Conservation (phyloP, 768 basidiomycete species). For the Exsudoporus frostii region DNA sequence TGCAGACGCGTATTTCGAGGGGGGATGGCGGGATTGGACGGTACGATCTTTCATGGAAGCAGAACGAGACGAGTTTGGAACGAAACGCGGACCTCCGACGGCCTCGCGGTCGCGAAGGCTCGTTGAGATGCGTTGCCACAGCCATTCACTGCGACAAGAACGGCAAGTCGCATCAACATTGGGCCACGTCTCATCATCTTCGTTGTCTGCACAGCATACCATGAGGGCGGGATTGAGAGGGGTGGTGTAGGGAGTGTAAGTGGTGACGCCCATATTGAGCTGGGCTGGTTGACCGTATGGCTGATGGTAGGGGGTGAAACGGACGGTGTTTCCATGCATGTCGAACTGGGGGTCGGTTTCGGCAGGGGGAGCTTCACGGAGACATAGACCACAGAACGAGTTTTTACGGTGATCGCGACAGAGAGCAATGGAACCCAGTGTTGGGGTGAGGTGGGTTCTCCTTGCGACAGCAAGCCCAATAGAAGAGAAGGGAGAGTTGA, state of each 20-base stretch:
- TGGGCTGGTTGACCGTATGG: slow-evolving; percentile 23
- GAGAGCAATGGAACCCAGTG: slow-evolving; percentile 45
- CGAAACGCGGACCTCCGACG: slow-evolving; percentile 45
- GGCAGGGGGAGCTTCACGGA: slow-evolving; percentile 54
- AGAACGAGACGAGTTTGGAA: slow-evolving; percentile 14
- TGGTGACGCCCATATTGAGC: slow-evolving; percentile 20
- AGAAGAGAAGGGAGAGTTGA: slow-evolving; percentile 54
- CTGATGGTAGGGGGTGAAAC: slow-evolving; percentile 33
- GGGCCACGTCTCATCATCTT: slow-evolving; percentile 68
- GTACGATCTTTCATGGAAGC: slow-evolving; percentile 15
- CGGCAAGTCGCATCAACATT: slow-evolving; percentile 66
- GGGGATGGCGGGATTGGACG: slow-evolving; percentile 23
- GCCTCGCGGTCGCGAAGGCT: slow-evolving; percentile 53
- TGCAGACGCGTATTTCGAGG: slow-evolving; percentile 27
- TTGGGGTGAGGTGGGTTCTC: slow-evolving; percentile 39
- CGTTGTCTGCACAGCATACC: slow-evolving; percentile 62
- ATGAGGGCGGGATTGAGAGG: slow-evolving; percentile 29
- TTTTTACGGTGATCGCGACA: slow-evolving; percentile 66
- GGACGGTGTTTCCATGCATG: slow-evolving; percentile 29
- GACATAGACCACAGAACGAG: slow-evolving; percentile 65
- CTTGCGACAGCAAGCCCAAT: slow-evolving; percentile 53
- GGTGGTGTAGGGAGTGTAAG: slow-evolving; percentile 25
- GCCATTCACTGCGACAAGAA: slow-evolving; percentile 59
- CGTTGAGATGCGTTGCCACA: slow-evolving; percentile 56
- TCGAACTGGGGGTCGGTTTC: slow-evolving; percentile 38